A percentile compares a stretch with the other conserved stretches of the same genome.
phyloP scores from a whole-genome alignment of 139 green algal genomes.

The Gonium pectorale region DNA sequence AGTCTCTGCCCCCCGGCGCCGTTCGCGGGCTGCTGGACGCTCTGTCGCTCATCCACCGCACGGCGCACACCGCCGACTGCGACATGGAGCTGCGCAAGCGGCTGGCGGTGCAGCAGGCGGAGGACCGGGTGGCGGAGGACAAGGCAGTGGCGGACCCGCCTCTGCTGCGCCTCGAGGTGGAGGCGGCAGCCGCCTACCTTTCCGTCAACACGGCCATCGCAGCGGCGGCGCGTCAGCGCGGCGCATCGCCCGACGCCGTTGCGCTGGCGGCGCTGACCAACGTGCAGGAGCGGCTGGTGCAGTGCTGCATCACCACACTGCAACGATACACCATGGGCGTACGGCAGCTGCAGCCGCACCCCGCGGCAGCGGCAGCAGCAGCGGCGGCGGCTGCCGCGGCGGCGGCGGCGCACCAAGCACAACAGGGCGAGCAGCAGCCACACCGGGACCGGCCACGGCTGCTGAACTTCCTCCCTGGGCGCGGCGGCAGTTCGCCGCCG shows the following conservation, averaged over 20 bases:
- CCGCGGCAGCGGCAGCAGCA: neutral
- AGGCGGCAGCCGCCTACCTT: slow-evolving; percentile 89
- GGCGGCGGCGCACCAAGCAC: neutral
- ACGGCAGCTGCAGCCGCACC: slow-evolving; percentile 29
- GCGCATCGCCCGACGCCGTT: slow-evolving; percentile 9
- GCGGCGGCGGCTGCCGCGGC: neutral
- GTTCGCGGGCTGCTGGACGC: slow-evolving; percentile 70
- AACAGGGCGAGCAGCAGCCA: neutral
- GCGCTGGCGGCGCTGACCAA: slow-evolving; percentile 25
- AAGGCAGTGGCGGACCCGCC: slow-evolving; percentile 87
- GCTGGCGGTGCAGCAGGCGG: slow-evolving; percentile 72
- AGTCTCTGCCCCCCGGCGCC: slow-evolving; percentile 50
- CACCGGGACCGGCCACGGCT: neutral
- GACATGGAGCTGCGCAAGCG: slow-evolving; percentile 74
- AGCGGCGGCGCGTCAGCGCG: neutral
- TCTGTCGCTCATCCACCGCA: slow-evolving; percentile 71
- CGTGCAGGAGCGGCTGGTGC: slow-evolving; percentile 60
- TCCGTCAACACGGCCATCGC: slow-evolving; percentile 62
- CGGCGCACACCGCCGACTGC: slow-evolving; percentile 77
- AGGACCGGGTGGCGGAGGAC: slow-evolving; percentile 68
- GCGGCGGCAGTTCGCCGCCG: neutral
- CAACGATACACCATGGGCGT: slow-evolving; percentile 39
- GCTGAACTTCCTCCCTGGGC: slow-evolving; percentile 21
- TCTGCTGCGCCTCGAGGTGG: slow-evolving; percentile 92
- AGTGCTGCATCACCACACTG: slow-evolving; percentile 80